These are phyloP conservation scores for Boletus sp. DNA, from an alignment of 1,284 basidiomycete species.

Conservation along the genomic window DNA sequence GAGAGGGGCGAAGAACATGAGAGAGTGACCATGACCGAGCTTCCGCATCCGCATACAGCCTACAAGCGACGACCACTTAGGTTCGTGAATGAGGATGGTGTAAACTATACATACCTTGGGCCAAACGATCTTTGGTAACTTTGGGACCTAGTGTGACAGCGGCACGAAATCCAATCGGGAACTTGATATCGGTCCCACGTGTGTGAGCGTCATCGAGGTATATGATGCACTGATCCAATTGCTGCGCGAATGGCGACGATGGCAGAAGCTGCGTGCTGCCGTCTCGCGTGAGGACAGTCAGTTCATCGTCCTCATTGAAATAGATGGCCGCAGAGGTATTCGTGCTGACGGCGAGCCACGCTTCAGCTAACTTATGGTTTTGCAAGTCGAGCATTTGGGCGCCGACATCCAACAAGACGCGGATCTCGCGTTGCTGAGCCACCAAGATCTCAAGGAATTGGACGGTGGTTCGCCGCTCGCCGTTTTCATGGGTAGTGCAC, in stretches of 20 bases:
- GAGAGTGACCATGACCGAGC: background rate
- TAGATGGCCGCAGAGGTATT: constrained; percentile 42
- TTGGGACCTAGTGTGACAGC: constrained; percentile 51
- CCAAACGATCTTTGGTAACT: constrained; percentile 48
- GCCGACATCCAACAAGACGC: constrained; percentile 52
- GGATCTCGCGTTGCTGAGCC: constrained; percentile 35
- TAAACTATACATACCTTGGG: constrained; percentile 40
- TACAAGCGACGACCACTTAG: background rate
- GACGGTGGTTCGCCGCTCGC: constrained; percentile 25
- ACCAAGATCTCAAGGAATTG: constrained; percentile 36
- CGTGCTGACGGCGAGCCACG: constrained; percentile 37
- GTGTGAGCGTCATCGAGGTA: constrained; percentile 59
- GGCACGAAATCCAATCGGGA: constrained; percentile 42
- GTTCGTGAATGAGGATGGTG: too few relatives aligned
- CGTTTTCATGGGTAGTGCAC: constrained; percentile 21
- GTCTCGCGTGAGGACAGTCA: constrained; percentile 39
- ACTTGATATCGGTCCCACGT: constrained; percentile 52
- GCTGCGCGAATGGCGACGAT: constrained; percentile 41
- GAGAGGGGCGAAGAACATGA: constrained; percentile 1
- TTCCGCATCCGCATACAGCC: constrained; percentile 2
- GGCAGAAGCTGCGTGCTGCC: constrained; percentile 36
- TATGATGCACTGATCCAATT: constrained; percentile 42
- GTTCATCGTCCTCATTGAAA: constrained; percentile 42
- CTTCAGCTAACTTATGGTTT: constrained; percentile 38
- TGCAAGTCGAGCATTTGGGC: constrained; percentile 53